These are phyloP conservation scores for Eucalyptus marginata DNA, from an alignment of 345 rosid genomes.

Conservation along the genomic window DNA sequence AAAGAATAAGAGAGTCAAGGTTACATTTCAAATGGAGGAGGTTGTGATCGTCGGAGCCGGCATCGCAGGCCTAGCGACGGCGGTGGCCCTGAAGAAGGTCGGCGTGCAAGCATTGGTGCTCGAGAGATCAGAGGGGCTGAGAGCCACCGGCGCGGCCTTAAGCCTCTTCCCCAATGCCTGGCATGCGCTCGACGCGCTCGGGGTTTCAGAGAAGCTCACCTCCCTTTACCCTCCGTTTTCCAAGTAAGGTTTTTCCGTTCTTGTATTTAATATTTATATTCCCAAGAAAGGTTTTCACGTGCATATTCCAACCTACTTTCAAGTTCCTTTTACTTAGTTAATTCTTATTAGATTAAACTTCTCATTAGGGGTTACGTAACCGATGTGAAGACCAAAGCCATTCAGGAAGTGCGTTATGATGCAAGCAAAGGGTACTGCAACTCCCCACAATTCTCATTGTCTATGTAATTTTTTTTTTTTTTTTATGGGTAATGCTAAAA, in stretches of 20 bases:
- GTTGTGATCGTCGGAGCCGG: slow-evolving; percentile 27
- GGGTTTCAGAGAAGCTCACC: slow-evolving; percentile 21
- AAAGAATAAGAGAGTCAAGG: background rate
- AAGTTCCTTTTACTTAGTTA: background rate
- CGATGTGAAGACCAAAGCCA: slow-evolving; percentile 8
- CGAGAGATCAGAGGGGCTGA: slow-evolving; percentile 10
- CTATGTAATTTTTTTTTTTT: too few relatives aligned
- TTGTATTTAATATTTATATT: background rate
- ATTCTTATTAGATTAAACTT: background rate
- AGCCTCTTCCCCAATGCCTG: slow-evolving; percentile 22
- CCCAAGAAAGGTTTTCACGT: background rate
- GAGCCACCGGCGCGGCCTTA: slow-evolving; percentile 20
- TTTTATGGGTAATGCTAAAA: background rate
- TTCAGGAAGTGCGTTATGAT: background rate
- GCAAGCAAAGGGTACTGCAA: background rate
- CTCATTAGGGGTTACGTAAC: slow-evolving; percentile 2
- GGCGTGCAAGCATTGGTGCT: slow-evolving; percentile 18
- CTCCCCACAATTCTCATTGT: background rate
- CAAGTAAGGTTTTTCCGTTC: background rate
- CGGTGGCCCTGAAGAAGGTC: slow-evolving; percentile 18
- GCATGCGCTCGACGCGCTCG: slow-evolving; percentile 30
- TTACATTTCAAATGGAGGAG: background rate
- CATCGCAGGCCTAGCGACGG: slow-evolving; percentile 24
- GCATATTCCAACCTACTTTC: background rate
- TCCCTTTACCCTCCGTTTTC: background rate